Percentiles rank a stretch among this genome's conserved stretches.
These are phyloP conservation scores for Gossypium gossypioides DNA, from an alignment of 441 rosid species.

Conservation along the genomic window DNA sequence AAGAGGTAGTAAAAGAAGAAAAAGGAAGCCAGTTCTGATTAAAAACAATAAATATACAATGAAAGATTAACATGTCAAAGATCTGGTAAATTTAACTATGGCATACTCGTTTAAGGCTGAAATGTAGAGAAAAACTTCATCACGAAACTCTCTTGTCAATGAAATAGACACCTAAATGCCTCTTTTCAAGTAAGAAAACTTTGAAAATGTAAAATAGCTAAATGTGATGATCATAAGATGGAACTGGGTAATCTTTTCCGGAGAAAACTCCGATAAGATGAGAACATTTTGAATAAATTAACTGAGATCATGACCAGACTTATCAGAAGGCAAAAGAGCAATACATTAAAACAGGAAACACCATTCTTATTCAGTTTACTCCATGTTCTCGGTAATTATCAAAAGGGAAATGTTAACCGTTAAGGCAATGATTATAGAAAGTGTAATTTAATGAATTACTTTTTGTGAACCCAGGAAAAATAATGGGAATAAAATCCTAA, in stretches of 20 bases:
- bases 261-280: neutral
- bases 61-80: neutral
- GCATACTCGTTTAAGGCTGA: neutral
- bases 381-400: neutral
- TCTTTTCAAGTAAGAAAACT: neutral
- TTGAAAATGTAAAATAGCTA: neutral
- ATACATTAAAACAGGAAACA: neutral
- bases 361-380: neutral
- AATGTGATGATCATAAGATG: neutral
- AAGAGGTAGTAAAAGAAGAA: neutral
- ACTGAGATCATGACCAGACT: conserved; percentile 2
- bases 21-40: neutral
- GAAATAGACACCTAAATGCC: neutral
- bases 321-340: neutral
- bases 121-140: neutral
- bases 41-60: neutral
- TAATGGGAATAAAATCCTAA: neutral
- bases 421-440: neutral
- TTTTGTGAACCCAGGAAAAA: neutral
- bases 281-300: neutral
- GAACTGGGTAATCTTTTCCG: neutral
- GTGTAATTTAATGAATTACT: neutral
- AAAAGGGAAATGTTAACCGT: neutral
- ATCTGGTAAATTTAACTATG: neutral
- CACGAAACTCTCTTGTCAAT: neutral